Base-by-base conservation (phyloP, 2,329 filamentous ascomycete species). In the Sclerotinia spermophila region DNA sequence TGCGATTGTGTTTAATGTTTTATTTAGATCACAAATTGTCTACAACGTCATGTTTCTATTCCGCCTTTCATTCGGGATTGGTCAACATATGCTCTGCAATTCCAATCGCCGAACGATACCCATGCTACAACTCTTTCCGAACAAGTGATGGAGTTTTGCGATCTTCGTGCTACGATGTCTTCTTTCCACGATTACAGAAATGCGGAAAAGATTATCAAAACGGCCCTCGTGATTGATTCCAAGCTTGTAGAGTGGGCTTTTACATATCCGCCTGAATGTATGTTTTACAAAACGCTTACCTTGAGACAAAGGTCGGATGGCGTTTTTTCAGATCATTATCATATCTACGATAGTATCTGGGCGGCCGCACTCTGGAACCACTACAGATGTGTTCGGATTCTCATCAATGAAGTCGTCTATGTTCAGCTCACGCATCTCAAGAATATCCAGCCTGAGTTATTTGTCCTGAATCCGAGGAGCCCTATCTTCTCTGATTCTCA, bases 1-100 rank as follows among this genome's bases (percentile, higher is more conserved):
- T 17, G 21, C 6, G 6, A 5, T 15, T n/a, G 11, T 42, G 15
- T 19, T 80, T 60, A 81, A 74, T 82, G 81, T 62, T 42, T 38
- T 81, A 83, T 4, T 24, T 21, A 75, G 68, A 80, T 86, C 69
- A 83, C 86, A 72, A 84, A 82, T 74, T 86, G 85, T 75, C 81
- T 86, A 38, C 84, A 86, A 72, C 82, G 81, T 66, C 82, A 82
- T 45, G 77, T 83, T 40, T 81, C 83, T 19, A 84, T 87, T 79
- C 86, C 85, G 5, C 75, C 80, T n/a, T 77, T 81, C 45, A 79
- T 87, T 71, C 78, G 83, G 42, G 80, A 84, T 35, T 82, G 87
- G 58, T 82, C 84, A 56, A 68, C 71, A 13, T 64, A 70, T 21
- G 64, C 61, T 33, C 59, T 76, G 2, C 67, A 75, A 27, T 75